phyloP scores from a whole-genome alignment of 1,284 basidiomycete genomes.

The Rhodotorula sp. region DNA sequence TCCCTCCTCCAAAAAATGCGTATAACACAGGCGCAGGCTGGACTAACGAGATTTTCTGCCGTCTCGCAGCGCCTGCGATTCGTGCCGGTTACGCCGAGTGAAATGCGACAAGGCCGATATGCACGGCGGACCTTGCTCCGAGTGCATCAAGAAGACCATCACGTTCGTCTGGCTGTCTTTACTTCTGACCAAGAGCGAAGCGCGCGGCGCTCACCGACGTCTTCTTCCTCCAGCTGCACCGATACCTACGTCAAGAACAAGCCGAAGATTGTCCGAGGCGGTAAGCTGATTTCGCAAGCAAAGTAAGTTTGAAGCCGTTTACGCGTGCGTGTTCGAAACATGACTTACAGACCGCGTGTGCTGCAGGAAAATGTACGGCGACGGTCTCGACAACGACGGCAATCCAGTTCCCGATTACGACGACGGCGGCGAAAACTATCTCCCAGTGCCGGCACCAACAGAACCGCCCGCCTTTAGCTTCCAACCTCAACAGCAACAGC shows the following conservation, averaged over 20 bases:
- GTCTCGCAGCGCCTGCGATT: slow-evolving; percentile 8
- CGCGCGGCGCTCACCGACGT: not conserved
- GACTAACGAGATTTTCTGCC: not conserved
- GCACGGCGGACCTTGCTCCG: slow-evolving; percentile 27
- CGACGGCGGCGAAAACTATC: not conserved
- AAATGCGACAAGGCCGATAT: slow-evolving; percentile 34
- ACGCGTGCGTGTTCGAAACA: too few species aligned
- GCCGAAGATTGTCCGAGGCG: slow-evolving; percentile 33
- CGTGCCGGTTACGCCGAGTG: slow-evolving; percentile 17
- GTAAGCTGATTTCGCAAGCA: slow-evolving; percentile 37
- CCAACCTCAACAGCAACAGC: not conserved
- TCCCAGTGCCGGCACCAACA: not conserved
- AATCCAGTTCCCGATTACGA: not conserved
- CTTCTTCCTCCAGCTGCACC: slow-evolving; percentile 21
- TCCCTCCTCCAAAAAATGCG: too few species aligned
- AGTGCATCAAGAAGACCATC: slow-evolving; percentile 35
- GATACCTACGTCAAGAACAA: slow-evolving; percentile 36
- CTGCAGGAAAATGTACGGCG: slow-evolving; percentile 19
- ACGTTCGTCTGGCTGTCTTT: slow-evolving; percentile 13
- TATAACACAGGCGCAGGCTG: not conserved
- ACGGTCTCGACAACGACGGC: not conserved
- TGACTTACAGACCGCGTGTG: not conserved
- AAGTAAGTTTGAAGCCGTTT: slow-evolving; percentile 11
- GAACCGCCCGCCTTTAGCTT: not conserved
- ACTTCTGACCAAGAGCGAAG: not conserved